Percentiles rank a stretch among this genome's conserved stretches.
Conservation (phyloP, 1,284 basidiomycete genomes). For the Neonothopanus nambi region DNA sequence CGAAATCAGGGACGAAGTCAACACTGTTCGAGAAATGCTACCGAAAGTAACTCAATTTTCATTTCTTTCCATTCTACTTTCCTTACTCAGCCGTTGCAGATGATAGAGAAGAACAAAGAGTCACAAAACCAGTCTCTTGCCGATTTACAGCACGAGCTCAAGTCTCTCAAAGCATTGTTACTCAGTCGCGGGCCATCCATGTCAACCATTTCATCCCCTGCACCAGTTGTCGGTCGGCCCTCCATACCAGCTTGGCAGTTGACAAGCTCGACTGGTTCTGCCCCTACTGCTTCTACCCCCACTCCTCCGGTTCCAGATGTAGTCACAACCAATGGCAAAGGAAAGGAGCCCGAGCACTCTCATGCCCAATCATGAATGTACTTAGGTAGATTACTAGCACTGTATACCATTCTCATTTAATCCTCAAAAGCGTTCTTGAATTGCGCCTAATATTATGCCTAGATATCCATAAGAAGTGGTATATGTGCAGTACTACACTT, state of each 20-base stretch:
- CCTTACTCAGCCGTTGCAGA: conserved; percentile 44
- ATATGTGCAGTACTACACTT: conserved; percentile 43
- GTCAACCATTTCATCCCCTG: conserved; percentile 50
- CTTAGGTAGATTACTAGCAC: background rate
- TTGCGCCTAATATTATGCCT: background rate
- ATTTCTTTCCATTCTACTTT: conserved; percentile 2
- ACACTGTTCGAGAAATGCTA: conserved; percentile 87
- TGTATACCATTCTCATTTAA: background rate
- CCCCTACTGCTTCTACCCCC: conserved; percentile 23
- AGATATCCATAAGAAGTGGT: background rate
- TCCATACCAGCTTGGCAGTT: conserved; percentile 91
- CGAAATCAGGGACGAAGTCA: conserved; percentile 89
- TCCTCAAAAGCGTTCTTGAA: background rate
- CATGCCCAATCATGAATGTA: background rate
- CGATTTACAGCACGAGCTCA: conserved; percentile 92
- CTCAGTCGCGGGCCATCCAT: conserved; percentile 72
- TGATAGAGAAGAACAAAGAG: conserved; percentile 94
- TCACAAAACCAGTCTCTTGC: conserved; percentile 75
- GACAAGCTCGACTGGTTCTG: conserved; percentile 30
- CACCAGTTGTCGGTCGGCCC: conserved; percentile 57
- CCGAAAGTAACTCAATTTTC: conserved; percentile 65
- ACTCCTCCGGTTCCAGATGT: conserved; percentile 13
- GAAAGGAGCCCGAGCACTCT: conserved; percentile 40
- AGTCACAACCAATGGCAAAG: conserved; percentile 39
- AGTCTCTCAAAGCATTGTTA: conserved; percentile 91